Evolutionary conservation across 73 alveolate species (phyloP).

Genomic region (Tetrahymena thermophila): DNA sequence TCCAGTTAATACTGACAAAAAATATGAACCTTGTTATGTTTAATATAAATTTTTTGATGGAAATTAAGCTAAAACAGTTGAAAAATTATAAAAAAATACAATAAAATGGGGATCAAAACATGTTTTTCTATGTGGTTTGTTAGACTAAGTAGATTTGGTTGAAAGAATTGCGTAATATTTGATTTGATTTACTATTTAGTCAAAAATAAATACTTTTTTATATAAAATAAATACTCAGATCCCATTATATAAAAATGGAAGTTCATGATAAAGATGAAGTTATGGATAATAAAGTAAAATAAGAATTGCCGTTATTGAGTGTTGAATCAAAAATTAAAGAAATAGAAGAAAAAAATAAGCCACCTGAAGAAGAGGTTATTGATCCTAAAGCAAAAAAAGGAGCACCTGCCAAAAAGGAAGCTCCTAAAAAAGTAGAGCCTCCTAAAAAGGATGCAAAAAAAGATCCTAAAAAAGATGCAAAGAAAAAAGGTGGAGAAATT

Average conservation of each 20-base stretch:
- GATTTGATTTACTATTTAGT: neutral
- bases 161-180: neutral
- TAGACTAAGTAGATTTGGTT: neutral
- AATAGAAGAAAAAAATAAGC: slow-evolving; percentile 29
- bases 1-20: slow-evolving; percentile 16
- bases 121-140: slow-evolving; percentile 17
- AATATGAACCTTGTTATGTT: slow-evolving; percentile 36
- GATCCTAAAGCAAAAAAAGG: slow-evolving; percentile 38
- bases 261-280: slow-evolving; percentile 44
- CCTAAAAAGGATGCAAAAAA: slow-evolving; percentile 33
- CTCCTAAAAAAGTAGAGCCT: slow-evolving; percentile 24
- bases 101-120: slow-evolving; percentile 26
- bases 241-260: neutral
- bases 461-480: slow-evolving; percentile 37
- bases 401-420: slow-evolving; percentile 26
- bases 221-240: neutral
- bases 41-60: slow-evolving; percentile 32
- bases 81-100: slow-evolving; percentile 2
- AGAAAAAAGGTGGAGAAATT: slow-evolving; percentile 33
- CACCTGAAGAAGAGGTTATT: slow-evolving; percentile 20
- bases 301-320: slow-evolving; percentile 31
- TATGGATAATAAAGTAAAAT: slow-evolving; percentile 15
- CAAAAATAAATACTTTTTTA: neutral
- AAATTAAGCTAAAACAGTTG: slow-evolving; percentile 13
- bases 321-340: slow-evolving; percentile 25